Base-by-base conservation (phyloP, 352 stramenopile species). In the Phytophthora hibernalis region DNA sequence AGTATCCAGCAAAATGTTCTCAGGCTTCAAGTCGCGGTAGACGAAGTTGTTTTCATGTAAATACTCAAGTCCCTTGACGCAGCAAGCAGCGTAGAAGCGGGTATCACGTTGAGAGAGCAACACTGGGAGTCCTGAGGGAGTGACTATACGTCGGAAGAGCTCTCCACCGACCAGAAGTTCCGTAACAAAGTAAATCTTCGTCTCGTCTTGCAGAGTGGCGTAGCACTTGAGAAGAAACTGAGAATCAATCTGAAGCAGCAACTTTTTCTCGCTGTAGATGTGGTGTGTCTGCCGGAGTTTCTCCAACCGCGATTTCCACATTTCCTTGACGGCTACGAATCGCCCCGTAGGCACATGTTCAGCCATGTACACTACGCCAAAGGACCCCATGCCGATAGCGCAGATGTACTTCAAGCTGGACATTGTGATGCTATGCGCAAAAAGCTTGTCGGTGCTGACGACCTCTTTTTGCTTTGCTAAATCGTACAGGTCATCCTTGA, bases 101-200 rank as follows among this genome's bases (percentile, higher is more conserved):
- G 84, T 79, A 35, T 89, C 70, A 16, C 58, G 63, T 76, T 94
- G 84, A 38, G 77, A 90, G 61, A 91, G 89, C 30, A 91, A 72
- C 53, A 85, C 70, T 15, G 83, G 68, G 20, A 86, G 76, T 68
- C 61, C 45, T 59, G 61, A 42, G 7, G 50, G 61, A 2, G 51
- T 48, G 16, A 91, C 83, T 44, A 92, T 89, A 9, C 83, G 80
- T 47, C 89, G 82, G 61, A 92, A 93, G 56, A 93, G 80, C 50
- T 93, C 85, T 10, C 85, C 85, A 21, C 85, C 85, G 57, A 98
- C 93, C 15, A 98, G 79, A 52, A 98, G 98, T 67, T 99, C 96
- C 45, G 99, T 83, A 26, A 99, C 85, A 85, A 99, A 98, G 78
- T 98, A 99, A 31, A 99, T 78, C 59, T 95, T 98, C 68, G 90